A percentile compares a stretch with the other conserved stretches of the same genome.
Conservation (phyloP, 192 early-diverging fungal genomes). For the Coemansia sp. region DNA sequence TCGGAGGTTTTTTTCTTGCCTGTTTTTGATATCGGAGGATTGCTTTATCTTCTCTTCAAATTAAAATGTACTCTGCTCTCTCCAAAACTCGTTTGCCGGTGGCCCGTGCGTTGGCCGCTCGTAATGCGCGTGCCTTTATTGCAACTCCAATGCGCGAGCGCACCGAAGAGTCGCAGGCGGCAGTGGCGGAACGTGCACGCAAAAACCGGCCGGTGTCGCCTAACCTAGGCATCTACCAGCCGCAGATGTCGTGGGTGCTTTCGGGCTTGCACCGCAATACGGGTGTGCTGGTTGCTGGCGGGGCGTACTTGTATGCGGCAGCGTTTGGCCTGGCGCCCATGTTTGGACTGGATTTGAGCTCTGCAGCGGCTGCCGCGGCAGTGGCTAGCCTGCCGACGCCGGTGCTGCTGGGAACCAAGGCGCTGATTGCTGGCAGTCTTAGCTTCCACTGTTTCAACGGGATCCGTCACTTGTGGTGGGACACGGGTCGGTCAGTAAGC, state of each 20-base stretch:
- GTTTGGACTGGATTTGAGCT: constrained; percentile 61
- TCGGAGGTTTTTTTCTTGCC: constrained; percentile 1
- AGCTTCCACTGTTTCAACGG: constrained; percentile 85
- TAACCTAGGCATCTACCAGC: constrained; percentile 86
- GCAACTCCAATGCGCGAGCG: constrained; percentile 34
- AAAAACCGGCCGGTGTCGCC: constrained; percentile 78
- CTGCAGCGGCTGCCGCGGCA: constrained; percentile 63
- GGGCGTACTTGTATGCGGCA: constrained; percentile 66
- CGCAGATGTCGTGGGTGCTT: constrained; percentile 80
- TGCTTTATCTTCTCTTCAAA: constrained; percentile 6
- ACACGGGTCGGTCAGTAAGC: constrained; percentile 65
- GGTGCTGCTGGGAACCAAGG: constrained; percentile 70
- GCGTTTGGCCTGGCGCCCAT: constrained; percentile 65
- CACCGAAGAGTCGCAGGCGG: constrained; percentile 27
- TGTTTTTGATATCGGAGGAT: constrained; percentile 5
- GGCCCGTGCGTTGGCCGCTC: constrained; percentile 13
- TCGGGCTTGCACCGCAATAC: constrained; percentile 74
- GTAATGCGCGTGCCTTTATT: constrained; percentile 40
- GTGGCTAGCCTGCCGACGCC: constrained; percentile 67
- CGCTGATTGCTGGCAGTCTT: constrained; percentile 66
- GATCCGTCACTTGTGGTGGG: constrained; percentile 92
- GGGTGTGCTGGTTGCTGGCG: constrained; percentile 67
- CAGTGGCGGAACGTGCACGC: constrained; percentile 48
- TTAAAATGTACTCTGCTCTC: constrained; percentile 36
- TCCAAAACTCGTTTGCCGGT: constrained; percentile 22